Evolutionary conservation across 1,139 yeast species (phyloP).

Genomic region (Nakaseomyces kungkrabaensis): DNA sequence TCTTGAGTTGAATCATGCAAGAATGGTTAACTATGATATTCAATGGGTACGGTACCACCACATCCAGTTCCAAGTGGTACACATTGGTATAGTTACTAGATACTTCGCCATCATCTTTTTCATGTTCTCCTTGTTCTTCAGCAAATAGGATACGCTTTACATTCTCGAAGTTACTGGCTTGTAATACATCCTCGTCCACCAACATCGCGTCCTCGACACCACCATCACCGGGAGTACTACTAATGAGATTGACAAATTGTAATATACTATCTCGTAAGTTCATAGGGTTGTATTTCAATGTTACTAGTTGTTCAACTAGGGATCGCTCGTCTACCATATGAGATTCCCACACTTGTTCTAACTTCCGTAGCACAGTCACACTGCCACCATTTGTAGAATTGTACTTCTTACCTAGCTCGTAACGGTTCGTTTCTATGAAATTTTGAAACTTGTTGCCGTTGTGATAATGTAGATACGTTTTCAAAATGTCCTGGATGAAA

Average conservation of each 20-base stretch:
- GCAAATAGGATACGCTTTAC: conserved; percentile 5
- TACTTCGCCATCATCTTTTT: conserved; percentile 9
- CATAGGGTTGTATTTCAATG: conserved; percentile 11
- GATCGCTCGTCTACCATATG: conserved; percentile 8
- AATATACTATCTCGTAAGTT: conserved; percentile 6
- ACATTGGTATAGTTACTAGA: conserved; percentile 25
- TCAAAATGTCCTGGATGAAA: conserved; percentile 42
- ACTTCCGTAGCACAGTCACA: conserved; percentile 11
- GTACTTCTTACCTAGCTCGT: conserved; percentile 19
- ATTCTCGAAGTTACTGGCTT: not conserved
- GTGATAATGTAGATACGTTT: conserved; percentile 46
- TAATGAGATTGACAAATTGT: conserved; percentile 12
- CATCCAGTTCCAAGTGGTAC: conserved; percentile 55
- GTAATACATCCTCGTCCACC: conserved; percentile 2
- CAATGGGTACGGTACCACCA: conserved; percentile 76
- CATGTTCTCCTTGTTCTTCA: conserved; percentile 18
- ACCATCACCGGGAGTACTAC: not conserved
- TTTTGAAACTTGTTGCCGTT: conserved; percentile 29
- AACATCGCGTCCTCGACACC: not conserved
- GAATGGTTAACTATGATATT: conserved; percentile 65
- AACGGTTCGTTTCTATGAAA: conserved; percentile 17
- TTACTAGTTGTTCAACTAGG: conserved; percentile 23
- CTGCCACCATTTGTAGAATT: not conserved
- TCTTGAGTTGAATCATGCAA: conserved; percentile 67
- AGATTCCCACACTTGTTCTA: conserved; percentile 20